These are phyloP conservation scores for Cucumis variabilis DNA, from an alignment of 331 rosid species.

Conservation along the genomic window DNA sequence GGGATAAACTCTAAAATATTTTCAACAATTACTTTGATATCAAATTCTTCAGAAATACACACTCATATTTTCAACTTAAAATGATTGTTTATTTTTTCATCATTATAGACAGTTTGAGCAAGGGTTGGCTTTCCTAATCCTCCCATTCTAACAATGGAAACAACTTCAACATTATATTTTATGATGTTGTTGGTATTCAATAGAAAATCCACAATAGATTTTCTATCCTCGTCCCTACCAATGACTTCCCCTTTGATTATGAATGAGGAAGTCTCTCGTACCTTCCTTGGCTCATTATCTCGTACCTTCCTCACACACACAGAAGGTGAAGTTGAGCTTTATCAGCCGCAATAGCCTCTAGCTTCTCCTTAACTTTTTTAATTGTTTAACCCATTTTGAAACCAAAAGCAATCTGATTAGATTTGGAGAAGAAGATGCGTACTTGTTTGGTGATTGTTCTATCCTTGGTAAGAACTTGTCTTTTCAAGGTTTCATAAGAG, in stretches of 20 bases:
- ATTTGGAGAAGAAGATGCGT: too few species aligned
- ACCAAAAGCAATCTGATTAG: neutral
- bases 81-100: neutral
- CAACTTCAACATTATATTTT: neutral
- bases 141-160: constrained; percentile 36
- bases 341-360: too few species aligned
- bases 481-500: too few species aligned
- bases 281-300: too few species aligned
- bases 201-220: neutral
- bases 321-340: too few species aligned
- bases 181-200: neutral
- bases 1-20: neutral
- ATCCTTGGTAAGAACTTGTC: too few species aligned
- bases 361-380: too few species aligned
- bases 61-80: constrained; percentile 20
- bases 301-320: too few species aligned
- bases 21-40: neutral
- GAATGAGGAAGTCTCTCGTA: too few species aligned
- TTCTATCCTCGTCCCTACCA: too few species aligned
- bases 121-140: constrained; percentile 40
- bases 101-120: constrained; percentile 20
- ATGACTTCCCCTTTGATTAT: too few species aligned
- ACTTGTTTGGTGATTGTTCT: too few species aligned
- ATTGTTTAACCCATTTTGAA: neutral
- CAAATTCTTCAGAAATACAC: constrained; percentile 8